Evolutionary conservation across 2,329 filamentous ascomycete species (phyloP).

Genomic region (Claviceps capensis): DNA sequence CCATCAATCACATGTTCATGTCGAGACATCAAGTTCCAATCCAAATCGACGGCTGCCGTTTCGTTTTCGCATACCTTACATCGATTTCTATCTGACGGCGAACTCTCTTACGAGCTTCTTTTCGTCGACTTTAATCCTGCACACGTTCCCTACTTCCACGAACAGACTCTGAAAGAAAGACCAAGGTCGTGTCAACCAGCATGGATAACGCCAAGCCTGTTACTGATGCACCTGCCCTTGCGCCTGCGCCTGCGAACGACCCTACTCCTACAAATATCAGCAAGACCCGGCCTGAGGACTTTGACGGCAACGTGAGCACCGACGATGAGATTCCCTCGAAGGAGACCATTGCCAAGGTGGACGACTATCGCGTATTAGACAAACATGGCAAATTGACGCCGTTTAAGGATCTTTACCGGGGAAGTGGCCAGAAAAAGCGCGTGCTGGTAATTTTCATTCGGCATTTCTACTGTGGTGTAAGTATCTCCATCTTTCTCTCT

Average conservation of each 20-base stretch:
- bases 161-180: too few species aligned
- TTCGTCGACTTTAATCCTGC: too few species aligned
- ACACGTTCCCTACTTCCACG: too few species aligned
- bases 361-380: slow-evolving; percentile 46
- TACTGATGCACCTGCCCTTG: neutral
- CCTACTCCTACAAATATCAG: slow-evolving; percentile 14
- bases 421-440: slow-evolving; percentile 36
- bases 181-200: neutral
- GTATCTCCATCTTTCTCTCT: slow-evolving; percentile 16
- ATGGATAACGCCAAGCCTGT: neutral
- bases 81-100: too few species aligned
- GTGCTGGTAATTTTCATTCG: slow-evolving; percentile 62
- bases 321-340: slow-evolving; percentile 40
- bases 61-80: too few species aligned
- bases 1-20: too few species aligned
- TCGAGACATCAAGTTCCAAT: too few species aligned
- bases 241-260: neutral
- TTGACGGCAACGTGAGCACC: slow-evolving; percentile 40
- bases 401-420: slow-evolving; percentile 50
- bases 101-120: too few species aligned
- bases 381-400: slow-evolving; percentile 41
- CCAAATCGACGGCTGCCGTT: too few species aligned
- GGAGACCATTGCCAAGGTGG: slow-evolving; percentile 35
- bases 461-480: slow-evolving; percentile 69
- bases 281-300: slow-evolving; percentile 33